Evolutionary conservation across 352 stramenopile genomes (phyloP), one percentile per base, ranked within the genome.

Genomic region (Pythium volutum): DNA sequence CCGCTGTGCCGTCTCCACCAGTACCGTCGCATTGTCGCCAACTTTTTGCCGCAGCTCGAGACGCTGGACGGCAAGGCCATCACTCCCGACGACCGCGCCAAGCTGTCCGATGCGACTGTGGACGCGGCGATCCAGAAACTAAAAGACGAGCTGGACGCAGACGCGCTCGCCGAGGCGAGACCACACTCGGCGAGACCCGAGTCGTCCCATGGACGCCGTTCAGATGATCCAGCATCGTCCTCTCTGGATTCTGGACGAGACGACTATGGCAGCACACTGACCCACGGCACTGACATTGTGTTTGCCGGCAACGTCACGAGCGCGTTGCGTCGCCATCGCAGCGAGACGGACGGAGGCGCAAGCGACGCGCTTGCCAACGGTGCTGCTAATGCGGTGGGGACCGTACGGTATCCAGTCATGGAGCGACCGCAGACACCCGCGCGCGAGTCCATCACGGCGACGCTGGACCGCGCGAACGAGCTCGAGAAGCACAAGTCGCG

Each of bases 281-380:
- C 88, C 4, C 88, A 97, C 63, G 88, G 88, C 36, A 91, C 83
- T 1, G 78, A 90, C 49, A 89, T 96, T 31, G 85, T 95, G 2
- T 93, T 97, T 69, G 87, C 88, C 2, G 88, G 88, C 42, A 96
- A 95, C 64, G 79, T 95, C n/a, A 92, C 86, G 2, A 93, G 84
- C 22, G 79, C 87, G 3, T 59, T 96, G 51, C 78, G 87, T 14
- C 74, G 84, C 6, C 83, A 89, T 53, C 72, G 84, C 31, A 85
- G 73, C 45, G 82, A 92, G 64, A 79, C 71, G 18, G 78, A 90
- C 60, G 49, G 64, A 36, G 20, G 36, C 15, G 48, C 10, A 20
- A 14, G 18, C 2, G 36, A 43, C 34, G 15, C 25, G 8, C 20
- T 53, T 1, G 15, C 36, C 0, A 4, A 11, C 16, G 25, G 22